Base-by-base conservation (phyloP, 805 yeast species). In the Kodamaea restingae region DNA sequence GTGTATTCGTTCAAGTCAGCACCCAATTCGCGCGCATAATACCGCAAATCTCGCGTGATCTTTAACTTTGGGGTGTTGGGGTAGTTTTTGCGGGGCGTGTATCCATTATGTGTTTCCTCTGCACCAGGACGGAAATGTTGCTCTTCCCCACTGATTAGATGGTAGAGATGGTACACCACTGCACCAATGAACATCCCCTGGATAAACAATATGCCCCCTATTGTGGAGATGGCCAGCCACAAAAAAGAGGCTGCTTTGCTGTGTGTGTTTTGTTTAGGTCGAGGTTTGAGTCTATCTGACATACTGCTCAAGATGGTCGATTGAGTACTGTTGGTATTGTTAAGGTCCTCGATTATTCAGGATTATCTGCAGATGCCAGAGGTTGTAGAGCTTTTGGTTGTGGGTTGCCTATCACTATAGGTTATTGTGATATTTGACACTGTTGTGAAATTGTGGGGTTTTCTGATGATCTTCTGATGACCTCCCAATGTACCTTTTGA, bases 1-100 rank as follows among this genome's bases (percentile, higher is more conserved):
- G 69, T 73, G 53, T 75, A 78, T 40, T 73, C 80, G 32, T 71
- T 73, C 26, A 88, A 64, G 11, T 73, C 79, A 12, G 85, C 62
- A 1, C 80, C 84, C 36, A 81, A 61, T 21, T 80, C 68, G 28
- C 67, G 63, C 11, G 84, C 81, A 54, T 90, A 91, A 55, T 84
- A 87, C 18, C 74, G 57, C 36, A 91, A 61, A 45, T 81, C 81
- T 15, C 48, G 47, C 7, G 61, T 50, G 15, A 58, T 45, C 41
- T 65, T 65, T 59, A 68, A 50, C 5, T 47, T 38, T 26, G 61
- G 51, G 9, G 61, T 40, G 42, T 66, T 52, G 2, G 70, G 70
- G 41, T 55, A 68, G 6, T 71, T 63, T 35, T 53, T 53, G 21
- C 64, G 44, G 1, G 67, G 66, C 9, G 41, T 46, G 38, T 60